These are phyloP conservation scores for Salix arbutifolia DNA, from an alignment of 345 rosid species.

Conservation along the genomic window DNA sequence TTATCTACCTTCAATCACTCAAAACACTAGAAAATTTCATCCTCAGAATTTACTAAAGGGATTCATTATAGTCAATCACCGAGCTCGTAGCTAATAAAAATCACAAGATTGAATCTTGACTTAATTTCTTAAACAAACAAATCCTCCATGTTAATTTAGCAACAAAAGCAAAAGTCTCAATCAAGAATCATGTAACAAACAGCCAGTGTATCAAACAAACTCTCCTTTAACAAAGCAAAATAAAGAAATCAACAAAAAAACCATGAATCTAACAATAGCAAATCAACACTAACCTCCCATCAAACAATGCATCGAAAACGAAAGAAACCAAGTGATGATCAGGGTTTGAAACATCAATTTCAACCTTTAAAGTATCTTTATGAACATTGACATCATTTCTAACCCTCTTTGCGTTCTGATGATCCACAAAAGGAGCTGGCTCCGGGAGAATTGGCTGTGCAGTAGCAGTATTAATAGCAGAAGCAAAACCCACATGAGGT, in stretches of 20 bases:
- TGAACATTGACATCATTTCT: constrained; percentile 87
- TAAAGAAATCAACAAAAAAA: not conserved
- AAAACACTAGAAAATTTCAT: not conserved
- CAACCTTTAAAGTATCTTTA: constrained; percentile 68
- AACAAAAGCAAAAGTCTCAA: constrained; percentile 1
- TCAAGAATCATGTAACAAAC: constrained; percentile 7
- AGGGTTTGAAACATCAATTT: constrained; percentile 60
- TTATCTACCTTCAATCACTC: not conserved
- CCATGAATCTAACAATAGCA: not conserved
- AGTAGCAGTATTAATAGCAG: not conserved
- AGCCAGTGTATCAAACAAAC: not conserved
- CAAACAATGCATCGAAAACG: constrained; percentile 75
- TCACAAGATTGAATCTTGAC: constrained; percentile 1
- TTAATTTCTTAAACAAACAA: constrained; percentile 4
- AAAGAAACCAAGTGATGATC: constrained; percentile 74
- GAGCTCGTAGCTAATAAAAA: not conserved
- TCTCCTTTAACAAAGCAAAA: not conserved
- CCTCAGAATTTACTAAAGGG: not conserved
- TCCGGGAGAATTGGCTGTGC: constrained; percentile 33
- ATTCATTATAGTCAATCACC: not conserved
- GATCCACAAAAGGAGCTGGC: constrained; percentile 70
- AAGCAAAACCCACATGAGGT: constrained; percentile 31
- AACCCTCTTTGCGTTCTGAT: constrained; percentile 83
- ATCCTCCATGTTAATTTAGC: not conserved
- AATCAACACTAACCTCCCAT: constrained; percentile 60